Base-by-base conservation (phyloP, 805 yeast species). In the Torulaspora franciscae region DNA sequence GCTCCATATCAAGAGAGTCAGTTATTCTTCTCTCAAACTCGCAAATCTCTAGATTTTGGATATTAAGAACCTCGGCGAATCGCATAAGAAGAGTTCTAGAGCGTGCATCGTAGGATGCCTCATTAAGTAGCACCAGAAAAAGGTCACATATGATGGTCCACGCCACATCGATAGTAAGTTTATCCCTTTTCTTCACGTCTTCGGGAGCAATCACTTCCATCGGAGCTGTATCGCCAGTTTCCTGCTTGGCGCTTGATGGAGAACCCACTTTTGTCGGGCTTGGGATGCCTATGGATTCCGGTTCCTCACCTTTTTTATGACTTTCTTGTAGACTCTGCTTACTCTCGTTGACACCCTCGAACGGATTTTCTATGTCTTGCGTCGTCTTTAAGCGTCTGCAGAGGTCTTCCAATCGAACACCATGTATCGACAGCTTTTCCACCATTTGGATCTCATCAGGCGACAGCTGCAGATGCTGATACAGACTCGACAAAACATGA, bases 111-210 rank as follows among this genome's bases (percentile, higher is more conserved):
- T 88, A 95, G 44, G 80, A 76, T 0, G 95, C 88, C 48, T 89
- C 95, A 40, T 89, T 81, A 13, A 93, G 67, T 2, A 91, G 69
- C 7, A 86, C 73, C 33, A 93, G 70, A 59, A 91, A 91, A 37
- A 93, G 67, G 62, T 93, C 99, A 67, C 99, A 95, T 5, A 93
- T 70, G 10, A 91, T 76, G 0, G 96, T 90, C 99, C 99, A 95
- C 25, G 90, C 79, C 17, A 93, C 76, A 57, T 90, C 96, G 43
- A 85, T 74, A 23, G 81, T 78, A 6, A 83, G 51, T 2, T 56
- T 64, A 10, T 64, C 56, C n/a, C 67, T 47, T n/a, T 61, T 51
- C 13, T 64, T 63, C 1, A 69, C 54, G 14, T 66, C 66, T 13
- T 65, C 67, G 3, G 68, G 67, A 27, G 58, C 53, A 2, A 66